Conservation (phyloP, 2,329 filamentous ascomycete genomes). For the Huntiella omanensis region DNA sequence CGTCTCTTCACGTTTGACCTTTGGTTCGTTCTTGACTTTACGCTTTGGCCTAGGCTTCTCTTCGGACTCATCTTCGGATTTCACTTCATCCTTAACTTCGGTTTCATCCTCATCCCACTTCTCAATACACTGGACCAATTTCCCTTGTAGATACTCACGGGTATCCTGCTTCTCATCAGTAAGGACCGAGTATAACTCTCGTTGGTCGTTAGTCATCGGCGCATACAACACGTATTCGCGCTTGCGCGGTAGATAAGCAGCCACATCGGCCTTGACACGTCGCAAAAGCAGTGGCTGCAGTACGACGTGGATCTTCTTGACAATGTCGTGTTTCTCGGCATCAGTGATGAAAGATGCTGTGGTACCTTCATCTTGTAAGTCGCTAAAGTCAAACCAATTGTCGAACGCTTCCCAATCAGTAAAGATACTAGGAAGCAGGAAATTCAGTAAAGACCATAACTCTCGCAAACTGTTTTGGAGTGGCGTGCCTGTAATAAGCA, state of each 20-base stretch:
- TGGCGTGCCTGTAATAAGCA: slow-evolving; percentile 87
- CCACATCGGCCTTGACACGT: slow-evolving; percentile 83
- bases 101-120: slow-evolving; percentile 14
- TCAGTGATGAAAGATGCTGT: slow-evolving; percentile 66
- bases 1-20: slow-evolving; percentile 1
- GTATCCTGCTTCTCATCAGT: slow-evolving; percentile 38
- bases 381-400: slow-evolving; percentile 92
- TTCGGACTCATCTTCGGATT: slow-evolving; percentile 4
- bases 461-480: slow-evolving; percentile 92
- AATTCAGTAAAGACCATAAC: slow-evolving; percentile 86
- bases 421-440: slow-evolving; percentile 81
- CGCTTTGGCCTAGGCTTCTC: neutral
- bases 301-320: slow-evolving; percentile 73
- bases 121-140: slow-evolving; percentile 44
- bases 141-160: slow-evolving; percentile 65
- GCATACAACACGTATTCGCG: slow-evolving; percentile 91
- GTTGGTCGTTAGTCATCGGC: slow-evolving; percentile 76
- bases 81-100: no score
- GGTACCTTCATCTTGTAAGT: slow-evolving; percentile 63
- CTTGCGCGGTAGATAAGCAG: slow-evolving; percentile 81
- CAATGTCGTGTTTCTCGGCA: slow-evolving; percentile 34
- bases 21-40: neutral
- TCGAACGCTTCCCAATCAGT: slow-evolving; percentile 87
- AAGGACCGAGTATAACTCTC: slow-evolving; percentile 62
- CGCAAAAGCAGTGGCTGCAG: slow-evolving; percentile 79